Evolutionary conservation across 345 rosid species (phyloP).

Genomic region (Eucalyptus erythrocorys): DNA sequence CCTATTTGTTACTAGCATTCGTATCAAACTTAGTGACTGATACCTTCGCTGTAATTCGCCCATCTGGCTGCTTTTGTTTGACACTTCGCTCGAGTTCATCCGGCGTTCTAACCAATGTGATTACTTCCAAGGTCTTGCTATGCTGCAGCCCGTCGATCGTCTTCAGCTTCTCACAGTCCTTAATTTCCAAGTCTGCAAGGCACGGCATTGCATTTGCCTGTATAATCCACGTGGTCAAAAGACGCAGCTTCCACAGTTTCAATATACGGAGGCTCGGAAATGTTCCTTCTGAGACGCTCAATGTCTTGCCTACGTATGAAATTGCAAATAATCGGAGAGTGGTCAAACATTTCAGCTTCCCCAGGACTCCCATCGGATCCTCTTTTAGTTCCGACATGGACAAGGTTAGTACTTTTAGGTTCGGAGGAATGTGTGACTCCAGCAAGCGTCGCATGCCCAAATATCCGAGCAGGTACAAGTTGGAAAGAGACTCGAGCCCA

Average conservation of each 20-base stretch:
- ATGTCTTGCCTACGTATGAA: background rate
- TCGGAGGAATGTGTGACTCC: background rate
- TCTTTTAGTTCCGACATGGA: constrained; percentile 1
- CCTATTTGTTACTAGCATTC: too few species aligned
- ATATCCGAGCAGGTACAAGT: background rate
- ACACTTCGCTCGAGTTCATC: background rate
- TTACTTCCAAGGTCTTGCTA: background rate
- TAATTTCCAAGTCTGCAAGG: constrained; percentile 16
- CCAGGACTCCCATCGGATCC: constrained; percentile 14
- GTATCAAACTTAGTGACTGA: background rate
- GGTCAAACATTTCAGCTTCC: background rate
- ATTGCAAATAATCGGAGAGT: constrained; percentile 11
- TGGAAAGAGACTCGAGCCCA: background rate
- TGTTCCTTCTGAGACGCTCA: background rate
- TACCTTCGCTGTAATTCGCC: rapidly evolving
- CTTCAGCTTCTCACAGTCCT: background rate
- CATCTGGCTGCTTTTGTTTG: rapidly evolving
- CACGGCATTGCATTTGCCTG: background rate
- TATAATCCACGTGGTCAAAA: background rate
- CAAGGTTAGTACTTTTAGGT: constrained; percentile 11
- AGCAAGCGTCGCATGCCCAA: background rate
- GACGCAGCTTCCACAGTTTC: constrained; percentile 15
- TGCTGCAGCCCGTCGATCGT: background rate
- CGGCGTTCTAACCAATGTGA: background rate
- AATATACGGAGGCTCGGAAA: constrained; percentile 13